Evolutionary conservation across 2,329 filamentous ascomycete genomes (phyloP).

Genomic region (Anthostomella pinea): DNA sequence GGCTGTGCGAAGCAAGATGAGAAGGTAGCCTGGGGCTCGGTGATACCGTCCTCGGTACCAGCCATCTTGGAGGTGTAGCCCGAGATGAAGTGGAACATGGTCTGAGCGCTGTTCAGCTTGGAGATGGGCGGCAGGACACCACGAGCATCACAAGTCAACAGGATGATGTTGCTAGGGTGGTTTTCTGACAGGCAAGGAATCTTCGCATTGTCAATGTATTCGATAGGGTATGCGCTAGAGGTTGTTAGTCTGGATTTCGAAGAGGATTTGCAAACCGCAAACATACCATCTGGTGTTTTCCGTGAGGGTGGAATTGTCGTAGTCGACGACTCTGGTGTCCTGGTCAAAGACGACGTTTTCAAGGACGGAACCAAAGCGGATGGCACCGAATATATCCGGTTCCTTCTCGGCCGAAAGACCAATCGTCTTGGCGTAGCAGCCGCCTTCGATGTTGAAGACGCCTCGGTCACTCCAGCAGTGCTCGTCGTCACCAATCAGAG

Average conservation of each 20-base stretch:
- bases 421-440: slow-evolving; percentile 99
- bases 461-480: slow-evolving; percentile 98
- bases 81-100: slow-evolving; percentile 99
- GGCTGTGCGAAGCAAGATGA: slow-evolving; percentile 99
- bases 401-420: slow-evolving; percentile 98
- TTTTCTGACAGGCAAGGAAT: slow-evolving; percentile 86
- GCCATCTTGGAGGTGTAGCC: slow-evolving; percentile 99
- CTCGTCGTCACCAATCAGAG: slow-evolving; percentile 96
- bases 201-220: slow-evolving; percentile 99
- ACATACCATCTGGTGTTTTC: slow-evolving; percentile 87
- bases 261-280: neutral
- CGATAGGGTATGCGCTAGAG: slow-evolving; percentile 83
- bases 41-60: slow-evolving; percentile 94
- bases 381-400: slow-evolving; percentile 94
- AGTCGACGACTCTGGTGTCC: slow-evolving; percentile 84
- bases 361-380: slow-evolving; percentile 93
- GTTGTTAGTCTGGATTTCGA: slow-evolving; percentile 11
- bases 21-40: slow-evolving; percentile 97
- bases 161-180: slow-evolving; percentile 96
- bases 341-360: slow-evolving; percentile 99
- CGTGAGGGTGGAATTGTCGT: slow-evolving; percentile 90
- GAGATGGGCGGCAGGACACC: slow-evolving; percentile 97
- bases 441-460: slow-evolving; percentile 99
- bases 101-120: slow-evolving; percentile 90
- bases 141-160: slow-evolving; percentile 95